Conservation (phyloP, 805 yeast genomes). For the Kluyveromyces aestuarii region DNA sequence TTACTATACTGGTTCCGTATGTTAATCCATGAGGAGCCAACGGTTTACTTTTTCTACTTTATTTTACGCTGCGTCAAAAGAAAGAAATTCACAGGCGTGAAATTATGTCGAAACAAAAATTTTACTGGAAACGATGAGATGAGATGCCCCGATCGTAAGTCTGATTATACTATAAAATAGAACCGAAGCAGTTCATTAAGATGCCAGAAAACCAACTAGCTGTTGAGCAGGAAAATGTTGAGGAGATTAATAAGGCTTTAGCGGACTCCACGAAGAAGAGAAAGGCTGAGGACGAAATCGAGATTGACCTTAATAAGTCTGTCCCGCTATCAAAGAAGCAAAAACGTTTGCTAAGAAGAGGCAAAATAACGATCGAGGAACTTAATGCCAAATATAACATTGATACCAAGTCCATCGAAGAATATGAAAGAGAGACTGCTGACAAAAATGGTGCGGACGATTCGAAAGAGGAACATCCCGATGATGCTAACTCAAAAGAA, state of each 20-base stretch:
- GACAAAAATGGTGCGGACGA: constrained; percentile 13
- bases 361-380: constrained; percentile 54
- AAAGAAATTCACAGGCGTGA: too few relatives aligned
- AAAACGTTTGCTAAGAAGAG: constrained; percentile 74
- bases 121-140: not conserved
- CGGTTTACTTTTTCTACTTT: not conserved
- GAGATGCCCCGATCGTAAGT: not conserved
- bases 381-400: constrained; percentile 34
- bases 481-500: constrained; percentile 24
- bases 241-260: constrained; percentile 26
- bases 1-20: not conserved
- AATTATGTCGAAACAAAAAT: too few relatives aligned
- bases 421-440: constrained; percentile 32
- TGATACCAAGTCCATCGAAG: constrained; percentile 29
- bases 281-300: constrained; percentile 45
- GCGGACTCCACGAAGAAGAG: constrained; percentile 29
- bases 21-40: too few relatives aligned
- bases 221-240: constrained; percentile 20
- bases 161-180: not conserved
- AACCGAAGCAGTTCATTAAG: constrained; percentile 3
- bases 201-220: constrained; percentile 12
- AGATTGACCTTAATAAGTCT: constrained; percentile 58
- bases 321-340: constrained; percentile 89
- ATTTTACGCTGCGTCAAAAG: not conserved
- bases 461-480: constrained; percentile 11